Evolutionary conservation across 1,284 basidiomycete genomes (phyloP).

Genomic region (Anthracocystis panici-leucophaei): DNA sequence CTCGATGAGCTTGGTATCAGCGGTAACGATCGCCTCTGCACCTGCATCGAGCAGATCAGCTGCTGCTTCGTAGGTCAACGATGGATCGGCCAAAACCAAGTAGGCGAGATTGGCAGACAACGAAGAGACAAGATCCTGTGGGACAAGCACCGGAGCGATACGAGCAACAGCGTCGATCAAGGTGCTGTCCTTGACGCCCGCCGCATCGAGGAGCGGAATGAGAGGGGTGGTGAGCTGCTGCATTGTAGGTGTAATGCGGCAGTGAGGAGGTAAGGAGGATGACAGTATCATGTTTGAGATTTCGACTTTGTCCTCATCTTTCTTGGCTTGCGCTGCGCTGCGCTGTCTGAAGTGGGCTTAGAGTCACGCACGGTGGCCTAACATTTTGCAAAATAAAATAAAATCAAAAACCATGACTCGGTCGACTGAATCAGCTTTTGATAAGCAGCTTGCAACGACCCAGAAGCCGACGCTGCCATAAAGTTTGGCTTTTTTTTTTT

Average conservation of each 20-base stretch:
- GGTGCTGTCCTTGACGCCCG: slow-evolving; percentile 29
- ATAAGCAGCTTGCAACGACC: no score
- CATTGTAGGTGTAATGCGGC: slow-evolving; percentile 28
- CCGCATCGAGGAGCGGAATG: slow-evolving; percentile 52
- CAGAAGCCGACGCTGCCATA: neutral
- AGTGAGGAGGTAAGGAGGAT: neutral
- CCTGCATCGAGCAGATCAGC: slow-evolving; percentile 61
- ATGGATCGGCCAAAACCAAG: slow-evolving; percentile 47
- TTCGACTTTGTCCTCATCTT: neutral
- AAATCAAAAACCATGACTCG: neutral
- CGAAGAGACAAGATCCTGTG: slow-evolving; percentile 32
- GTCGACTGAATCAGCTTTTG: no score
- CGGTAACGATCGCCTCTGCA: slow-evolving; percentile 59
- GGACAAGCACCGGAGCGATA: slow-evolving; percentile 51
- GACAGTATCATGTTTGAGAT: neutral
- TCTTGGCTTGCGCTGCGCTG: no score
- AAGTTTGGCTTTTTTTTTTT: no score
- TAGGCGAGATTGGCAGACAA: slow-evolving; percentile 36
- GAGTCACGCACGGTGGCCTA: neutral
- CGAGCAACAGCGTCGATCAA: slow-evolving; percentile 43
- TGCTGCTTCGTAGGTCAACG: slow-evolving; percentile 49
- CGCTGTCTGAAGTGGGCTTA: slow-evolving; percentile 3
- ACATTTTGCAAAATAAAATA: neutral
- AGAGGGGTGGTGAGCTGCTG: slow-evolving; percentile 60
- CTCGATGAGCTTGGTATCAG: slow-evolving; percentile 41